Conservation (phyloP, 768 basidiomycete genomes). For the Hericium erinaceus region DNA sequence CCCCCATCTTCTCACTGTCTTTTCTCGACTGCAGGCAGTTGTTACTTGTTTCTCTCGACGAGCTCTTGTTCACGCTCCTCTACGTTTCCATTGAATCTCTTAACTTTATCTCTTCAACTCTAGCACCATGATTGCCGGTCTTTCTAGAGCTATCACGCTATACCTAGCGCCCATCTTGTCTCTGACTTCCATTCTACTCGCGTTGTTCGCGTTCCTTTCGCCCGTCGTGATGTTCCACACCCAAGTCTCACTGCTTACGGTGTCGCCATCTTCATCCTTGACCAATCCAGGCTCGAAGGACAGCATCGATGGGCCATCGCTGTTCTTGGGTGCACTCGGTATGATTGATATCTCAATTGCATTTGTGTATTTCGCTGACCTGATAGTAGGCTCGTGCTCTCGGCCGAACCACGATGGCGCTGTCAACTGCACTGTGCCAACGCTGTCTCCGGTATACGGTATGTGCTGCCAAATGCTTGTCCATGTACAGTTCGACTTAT, state of each 20-base stretch:
- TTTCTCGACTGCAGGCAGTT: no score
- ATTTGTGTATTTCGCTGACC: background rate
- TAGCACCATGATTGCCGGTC: constrained; percentile 51
- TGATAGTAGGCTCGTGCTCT: constrained; percentile 55
- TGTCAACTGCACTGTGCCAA: constrained; percentile 47
- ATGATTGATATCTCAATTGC: constrained; percentile 9
- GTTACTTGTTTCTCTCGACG: no score
- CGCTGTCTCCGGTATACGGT: constrained; percentile 58
- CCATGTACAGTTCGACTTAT: background rate
- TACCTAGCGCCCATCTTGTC: constrained; percentile 61
- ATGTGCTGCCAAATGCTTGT: constrained; percentile 13
- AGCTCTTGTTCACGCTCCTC: no score
- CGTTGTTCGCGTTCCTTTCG: constrained; percentile 60
- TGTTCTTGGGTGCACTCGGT: constrained; percentile 63
- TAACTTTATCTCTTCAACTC: no score
- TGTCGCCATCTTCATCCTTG: constrained; percentile 44
- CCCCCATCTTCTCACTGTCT: no score
- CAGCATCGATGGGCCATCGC: constrained; percentile 53
- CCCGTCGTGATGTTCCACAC: constrained; percentile 51
- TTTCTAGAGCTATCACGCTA: constrained; percentile 59
- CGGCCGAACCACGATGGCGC: constrained; percentile 36
- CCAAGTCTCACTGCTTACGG: constrained; percentile 55
- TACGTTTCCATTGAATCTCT: no score
- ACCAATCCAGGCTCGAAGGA: constrained; percentile 22
- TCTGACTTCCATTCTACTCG: constrained; percentile 56